Conservation (phyloP, 805 yeast genomes). For the Nakazawaea ambrosiae region DNA sequence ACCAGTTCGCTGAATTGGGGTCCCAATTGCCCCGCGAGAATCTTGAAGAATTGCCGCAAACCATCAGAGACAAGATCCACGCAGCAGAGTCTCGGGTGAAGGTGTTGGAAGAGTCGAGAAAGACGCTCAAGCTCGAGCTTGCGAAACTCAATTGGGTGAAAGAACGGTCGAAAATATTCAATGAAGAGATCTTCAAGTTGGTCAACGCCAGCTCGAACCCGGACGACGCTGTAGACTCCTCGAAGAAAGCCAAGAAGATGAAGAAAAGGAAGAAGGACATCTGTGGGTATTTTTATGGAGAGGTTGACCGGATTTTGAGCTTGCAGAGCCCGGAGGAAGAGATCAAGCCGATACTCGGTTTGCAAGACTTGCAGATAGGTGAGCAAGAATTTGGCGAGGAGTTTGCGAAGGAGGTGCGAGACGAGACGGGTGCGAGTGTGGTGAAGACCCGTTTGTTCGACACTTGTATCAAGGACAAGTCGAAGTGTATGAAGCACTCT, state of each 20-base stretch:
- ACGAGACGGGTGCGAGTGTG: slow-evolving; percentile 9
- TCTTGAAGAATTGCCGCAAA: slow-evolving; percentile 3
- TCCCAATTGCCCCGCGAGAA: slow-evolving; percentile 31
- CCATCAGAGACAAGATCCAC: slow-evolving; percentile 12
- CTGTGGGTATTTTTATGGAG: slow-evolving; percentile 41
- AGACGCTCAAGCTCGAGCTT: not conserved
- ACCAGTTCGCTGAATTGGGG: slow-evolving; percentile 25
- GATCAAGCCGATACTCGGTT: not conserved
- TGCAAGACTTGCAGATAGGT: slow-evolving; percentile 12
- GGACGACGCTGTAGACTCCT: slow-evolving; percentile 11
- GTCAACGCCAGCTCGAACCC: not conserved
- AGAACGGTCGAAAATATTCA: slow-evolving; percentile 23
- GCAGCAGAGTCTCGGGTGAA: slow-evolving; percentile 12
- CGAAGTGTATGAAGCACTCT: slow-evolving; percentile 47
- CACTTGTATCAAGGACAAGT: slow-evolving; percentile 45
- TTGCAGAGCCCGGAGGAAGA: not conserved
- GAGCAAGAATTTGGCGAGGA: slow-evolving; percentile 18
- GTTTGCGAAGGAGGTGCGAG: slow-evolving; percentile 9
- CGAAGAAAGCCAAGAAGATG: slow-evolving; percentile 9
- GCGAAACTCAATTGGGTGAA: slow-evolving; percentile 22
- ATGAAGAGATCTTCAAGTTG: slow-evolving; percentile 13
- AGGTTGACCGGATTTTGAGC: too few relatives aligned
- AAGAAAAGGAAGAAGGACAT: slow-evolving; percentile 34
- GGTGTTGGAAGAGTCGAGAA: not conserved
- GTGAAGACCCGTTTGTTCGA: slow-evolving; percentile 9